phyloP scores from a whole-genome alignment of 345 rosid species.

The Tarenaya hassleriana region DNA sequence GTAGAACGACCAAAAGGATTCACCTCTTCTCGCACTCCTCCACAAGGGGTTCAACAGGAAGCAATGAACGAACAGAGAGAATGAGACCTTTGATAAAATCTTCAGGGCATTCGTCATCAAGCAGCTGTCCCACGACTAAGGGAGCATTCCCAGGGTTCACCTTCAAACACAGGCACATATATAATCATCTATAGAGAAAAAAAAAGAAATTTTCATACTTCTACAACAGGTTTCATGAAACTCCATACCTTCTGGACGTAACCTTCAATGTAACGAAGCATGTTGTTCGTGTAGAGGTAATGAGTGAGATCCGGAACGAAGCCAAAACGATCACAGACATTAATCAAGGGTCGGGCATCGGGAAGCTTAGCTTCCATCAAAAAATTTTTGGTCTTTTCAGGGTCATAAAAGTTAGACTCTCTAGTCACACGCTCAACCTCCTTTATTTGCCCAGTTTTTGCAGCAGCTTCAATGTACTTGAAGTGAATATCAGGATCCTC shows the following conservation, averaged over 20 bases:
- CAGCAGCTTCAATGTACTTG: slow-evolving; percentile 98
- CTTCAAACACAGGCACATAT: slow-evolving; percentile 33
- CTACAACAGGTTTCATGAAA: slow-evolving; percentile 2
- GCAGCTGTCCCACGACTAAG: slow-evolving; percentile 82
- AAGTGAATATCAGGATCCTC: slow-evolving; percentile 99
- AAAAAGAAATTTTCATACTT: background rate
- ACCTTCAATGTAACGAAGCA: slow-evolving; percentile 99
- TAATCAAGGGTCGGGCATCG: slow-evolving; percentile 92
- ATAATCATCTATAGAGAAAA: slow-evolving; percentile 12
- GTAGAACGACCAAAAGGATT: slow-evolving; percentile 14
- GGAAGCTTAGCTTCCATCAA: slow-evolving; percentile 99
- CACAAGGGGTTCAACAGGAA: slow-evolving; percentile 86
- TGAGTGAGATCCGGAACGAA: slow-evolving; percentile 97
- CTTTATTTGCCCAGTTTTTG: slow-evolving; percentile 92
- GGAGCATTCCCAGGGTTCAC: slow-evolving; percentile 99
- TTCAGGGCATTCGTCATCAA: slow-evolving; percentile 98
- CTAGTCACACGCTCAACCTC: slow-evolving; percentile 99
- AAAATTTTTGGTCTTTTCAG: slow-evolving; percentile 96
- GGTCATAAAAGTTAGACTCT: slow-evolving; percentile 92
- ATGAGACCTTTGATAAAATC: slow-evolving; percentile 98
- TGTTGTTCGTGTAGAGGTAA: slow-evolving; percentile 85
- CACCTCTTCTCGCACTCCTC: slow-evolving; percentile 89
- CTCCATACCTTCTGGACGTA: slow-evolving; percentile 91
- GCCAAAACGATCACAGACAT: slow-evolving; percentile 99
- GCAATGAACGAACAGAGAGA: slow-evolving; percentile 79